Percentiles rank a stretch among this genome's conserved stretches.
phyloP scores from a whole-genome alignment of 2,329 filamentous ascomycete species.

The Calonectria crousiana region DNA sequence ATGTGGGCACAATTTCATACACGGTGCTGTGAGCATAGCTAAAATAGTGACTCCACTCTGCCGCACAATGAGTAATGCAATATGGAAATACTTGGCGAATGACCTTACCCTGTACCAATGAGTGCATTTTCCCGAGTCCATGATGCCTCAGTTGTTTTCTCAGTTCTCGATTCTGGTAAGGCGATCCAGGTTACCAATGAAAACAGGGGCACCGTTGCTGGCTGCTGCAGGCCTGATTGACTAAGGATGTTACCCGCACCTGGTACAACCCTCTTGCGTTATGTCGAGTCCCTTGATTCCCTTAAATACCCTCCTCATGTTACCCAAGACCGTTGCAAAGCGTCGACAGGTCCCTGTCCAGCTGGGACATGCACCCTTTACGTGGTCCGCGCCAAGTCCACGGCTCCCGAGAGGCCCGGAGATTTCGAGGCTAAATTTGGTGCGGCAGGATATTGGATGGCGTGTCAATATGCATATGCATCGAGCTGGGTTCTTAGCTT shows the following conservation, averaged over 20 bases:
- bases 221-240: neutral
- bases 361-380: neutral
- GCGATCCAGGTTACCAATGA: neutral
- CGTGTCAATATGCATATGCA: constrained; percentile 21
- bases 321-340: neutral
- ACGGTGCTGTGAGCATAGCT: neutral
- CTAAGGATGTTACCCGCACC: neutral
- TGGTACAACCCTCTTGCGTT: neutral
- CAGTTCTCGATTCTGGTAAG: neutral
- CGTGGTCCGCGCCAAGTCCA: neutral
- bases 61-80: neutral
- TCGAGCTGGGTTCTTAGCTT: neutral
- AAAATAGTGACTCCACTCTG: constrained; percentile 22
- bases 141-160: constrained; percentile 13
- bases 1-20: constrained; percentile 11
- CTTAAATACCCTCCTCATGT: neutral
- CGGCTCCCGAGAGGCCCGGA: neutral
- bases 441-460: neutral
- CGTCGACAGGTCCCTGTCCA: neutral
- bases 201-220: constrained; percentile 1
- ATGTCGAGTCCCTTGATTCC: neutral
- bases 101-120: constrained; percentile 8
- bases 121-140: neutral
- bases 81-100: neutral
- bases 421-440: neutral